These are phyloP conservation scores for Linderina pennispora DNA, from an alignment of 192 early-diverging fungal genomes.

Conservation along the genomic window DNA sequence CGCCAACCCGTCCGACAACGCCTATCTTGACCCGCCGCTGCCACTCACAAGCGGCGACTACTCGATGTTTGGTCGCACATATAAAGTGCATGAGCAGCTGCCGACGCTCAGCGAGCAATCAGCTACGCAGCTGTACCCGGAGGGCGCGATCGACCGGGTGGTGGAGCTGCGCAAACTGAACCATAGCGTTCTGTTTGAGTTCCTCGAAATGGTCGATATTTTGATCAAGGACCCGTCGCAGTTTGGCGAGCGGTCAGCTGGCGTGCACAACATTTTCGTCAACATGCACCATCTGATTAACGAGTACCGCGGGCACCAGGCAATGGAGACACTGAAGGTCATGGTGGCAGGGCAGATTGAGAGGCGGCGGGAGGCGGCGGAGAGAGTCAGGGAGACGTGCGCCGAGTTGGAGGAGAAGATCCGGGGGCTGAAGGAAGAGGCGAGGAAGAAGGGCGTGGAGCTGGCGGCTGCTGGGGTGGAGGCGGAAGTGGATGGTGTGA, in stretches of 20 bases:
- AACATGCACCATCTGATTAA: slow-evolving; percentile 84
- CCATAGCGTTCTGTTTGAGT: slow-evolving; percentile 57
- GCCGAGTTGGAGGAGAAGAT: slow-evolving; percentile 14
- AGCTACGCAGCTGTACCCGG: slow-evolving; percentile 60
- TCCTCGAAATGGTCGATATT: slow-evolving; percentile 61
- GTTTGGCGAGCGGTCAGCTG: slow-evolving; percentile 55
- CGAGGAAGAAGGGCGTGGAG: slow-evolving; percentile 4
- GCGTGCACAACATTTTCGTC: slow-evolving; percentile 63
- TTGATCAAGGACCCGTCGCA: slow-evolving; percentile 51
- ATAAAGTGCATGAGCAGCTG: slow-evolving; percentile 56
- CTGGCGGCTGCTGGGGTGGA: slow-evolving; percentile 4
- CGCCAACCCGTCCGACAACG: slow-evolving; percentile 33
- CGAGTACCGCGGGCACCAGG: slow-evolving; percentile 75
- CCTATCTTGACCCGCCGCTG: slow-evolving; percentile 54
- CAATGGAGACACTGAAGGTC: slow-evolving; percentile 60
- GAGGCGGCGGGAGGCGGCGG: slow-evolving; percentile 16
- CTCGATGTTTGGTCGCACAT: slow-evolving; percentile 60
- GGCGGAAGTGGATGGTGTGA: no score
- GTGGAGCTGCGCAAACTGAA: slow-evolving; percentile 61
- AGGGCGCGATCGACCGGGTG: slow-evolving; percentile 57
- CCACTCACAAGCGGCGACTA: slow-evolving; percentile 51
- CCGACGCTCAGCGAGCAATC: slow-evolving; percentile 56
- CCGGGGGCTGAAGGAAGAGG: slow-evolving; percentile 15
- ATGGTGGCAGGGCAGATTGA: slow-evolving; percentile 65
- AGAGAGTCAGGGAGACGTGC: slow-evolving; percentile 18